A percentile compares a stretch with the other conserved stretches of the same genome.
phyloP scores from a whole-genome alignment of 129 eudicot genomes.

The Tanacetum coccineum region DNA sequence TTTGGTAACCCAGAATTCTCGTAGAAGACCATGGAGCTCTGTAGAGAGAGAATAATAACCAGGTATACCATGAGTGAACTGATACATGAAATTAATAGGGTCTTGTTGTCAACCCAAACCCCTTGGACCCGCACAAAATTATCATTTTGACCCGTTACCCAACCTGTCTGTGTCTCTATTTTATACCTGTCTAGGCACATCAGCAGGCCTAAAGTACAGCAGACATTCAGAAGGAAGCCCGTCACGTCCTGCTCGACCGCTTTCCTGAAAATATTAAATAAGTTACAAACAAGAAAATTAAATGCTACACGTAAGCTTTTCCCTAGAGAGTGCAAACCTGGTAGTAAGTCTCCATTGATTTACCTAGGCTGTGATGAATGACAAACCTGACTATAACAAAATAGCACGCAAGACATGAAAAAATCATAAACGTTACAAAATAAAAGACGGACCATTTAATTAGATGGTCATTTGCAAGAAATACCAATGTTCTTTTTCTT shows the following conservation, averaged over 20 bases:
- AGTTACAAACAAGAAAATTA: conserved; percentile 16
- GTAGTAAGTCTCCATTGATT: conserved; percentile 99
- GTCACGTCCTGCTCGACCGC: conserved; percentile 98
- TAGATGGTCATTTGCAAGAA: too few species aligned
- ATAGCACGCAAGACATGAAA: conserved; percentile 20
- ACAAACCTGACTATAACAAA: conserved; percentile 96
- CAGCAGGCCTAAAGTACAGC: conserved; percentile 89
- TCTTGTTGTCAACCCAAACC: background rate
- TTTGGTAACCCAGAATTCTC: conserved; percentile 92
- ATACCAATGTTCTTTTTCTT: too few species aligned
- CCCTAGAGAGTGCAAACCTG: conserved; percentile 49
- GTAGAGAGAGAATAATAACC: conserved; percentile 25
- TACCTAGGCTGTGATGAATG: conserved; percentile 96
- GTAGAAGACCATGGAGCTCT: conserved; percentile 99
- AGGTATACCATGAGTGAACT: conserved; percentile 4
- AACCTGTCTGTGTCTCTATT: background rate
- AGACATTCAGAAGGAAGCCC: conserved; percentile 98
- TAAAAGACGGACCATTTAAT: background rate
- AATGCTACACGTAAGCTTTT: conserved; percentile 14
- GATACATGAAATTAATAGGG: background rate
- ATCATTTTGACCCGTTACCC: background rate
- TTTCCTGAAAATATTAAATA: conserved; percentile 58
- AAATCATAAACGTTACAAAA: conserved; percentile 1
- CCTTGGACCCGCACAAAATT: background rate
- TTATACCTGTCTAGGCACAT: conserved; percentile 94